These are phyloP conservation scores for Fusarium virguliforme DNA, from an alignment of 2,329 filamentous ascomycete species.

Conservation along the genomic window DNA sequence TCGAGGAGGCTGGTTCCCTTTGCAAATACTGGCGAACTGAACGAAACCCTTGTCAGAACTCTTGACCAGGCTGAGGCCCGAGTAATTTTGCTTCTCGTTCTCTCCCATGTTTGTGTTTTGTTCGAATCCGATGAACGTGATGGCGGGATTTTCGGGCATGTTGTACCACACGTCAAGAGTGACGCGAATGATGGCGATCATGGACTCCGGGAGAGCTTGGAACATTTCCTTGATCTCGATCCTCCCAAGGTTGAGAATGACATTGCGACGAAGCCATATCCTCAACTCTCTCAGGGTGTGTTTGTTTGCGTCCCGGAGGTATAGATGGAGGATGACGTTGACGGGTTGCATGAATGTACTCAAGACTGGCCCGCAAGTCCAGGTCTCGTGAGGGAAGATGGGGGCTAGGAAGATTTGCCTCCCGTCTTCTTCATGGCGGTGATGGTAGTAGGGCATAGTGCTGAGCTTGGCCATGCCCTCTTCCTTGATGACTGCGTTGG, in stretches of 20 bases:
- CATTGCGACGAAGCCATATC: neutral
- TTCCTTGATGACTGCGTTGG: neutral
- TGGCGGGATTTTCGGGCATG: neutral
- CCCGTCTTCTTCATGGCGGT: neutral
- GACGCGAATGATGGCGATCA: neutral
- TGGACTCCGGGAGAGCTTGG: neutral
- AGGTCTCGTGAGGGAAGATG: neutral
- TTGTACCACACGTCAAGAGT: slow-evolving; percentile 1
- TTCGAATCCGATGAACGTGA: neutral
- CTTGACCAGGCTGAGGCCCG: too few relatives aligned
- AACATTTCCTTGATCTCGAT: neutral
- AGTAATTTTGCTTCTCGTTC: too few relatives aligned
- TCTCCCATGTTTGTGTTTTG: neutral
- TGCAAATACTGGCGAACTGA: too few relatives aligned
- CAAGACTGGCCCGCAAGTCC: neutral
- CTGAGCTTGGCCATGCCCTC: neutral
- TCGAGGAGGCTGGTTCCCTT: too few relatives aligned
- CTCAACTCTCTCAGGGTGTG: neutral
- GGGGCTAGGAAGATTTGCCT: neutral
- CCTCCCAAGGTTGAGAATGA: neutral
- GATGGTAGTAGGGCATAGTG: neutral
- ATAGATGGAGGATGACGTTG: neutral
- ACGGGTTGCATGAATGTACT: neutral
- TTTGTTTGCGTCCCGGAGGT: neutral
- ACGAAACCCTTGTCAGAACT: too few relatives aligned